Evolutionary conservation across 371 early-diverging fungal species (phyloP), one percentile per base, ranked within the genome.

Genomic region (Parasitella parasitica): DNA sequence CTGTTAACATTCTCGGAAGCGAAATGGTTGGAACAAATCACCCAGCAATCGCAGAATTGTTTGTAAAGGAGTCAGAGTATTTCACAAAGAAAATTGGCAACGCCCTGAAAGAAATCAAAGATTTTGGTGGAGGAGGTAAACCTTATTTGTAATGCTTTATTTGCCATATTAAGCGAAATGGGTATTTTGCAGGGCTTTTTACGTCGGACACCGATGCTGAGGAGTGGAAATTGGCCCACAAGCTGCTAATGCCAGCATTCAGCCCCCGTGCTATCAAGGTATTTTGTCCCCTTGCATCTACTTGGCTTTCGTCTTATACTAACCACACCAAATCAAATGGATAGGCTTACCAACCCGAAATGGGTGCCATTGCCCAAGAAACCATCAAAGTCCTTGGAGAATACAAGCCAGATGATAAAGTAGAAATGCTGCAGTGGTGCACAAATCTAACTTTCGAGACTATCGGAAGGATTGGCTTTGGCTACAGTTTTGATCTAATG

Each of bases 391-490:
- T 82, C 3, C 49, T 76, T 12, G 76, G 69, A 11, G 60, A 69
- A 43, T 78, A 64, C 39, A 59, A 46, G 4, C 67, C 77, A 4
- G 63, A 54, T 3, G 81, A 80, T 54, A 53, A 59, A 3, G 70
- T 80, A 2, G 75, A 75, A 6, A 72, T 87, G 22, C 50, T 72
- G 24, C 50, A 70, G 11, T 85, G 85, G 82, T 80, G 76, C 12
- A 86, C 84, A 6, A 76, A 80, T 13, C 46, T 85, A 8, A 80
- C 84, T 7, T 72, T 81, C 50, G 79, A 81, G 48, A 78, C 81
- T 0, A 81, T 84, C 54, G 82, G 78, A 20, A 64, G 67, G 6
- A 67, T 74, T 13, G 87, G 87, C 6, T 86, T 86, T 43, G 85
- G 84, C 2, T 86, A 80, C 49, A 72, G 71, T 6, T 81, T 83